These are phyloP conservation scores for Wolfiporia cocos DNA, from an alignment of 1,284 basidiomycete species.

Conservation along the genomic window DNA sequence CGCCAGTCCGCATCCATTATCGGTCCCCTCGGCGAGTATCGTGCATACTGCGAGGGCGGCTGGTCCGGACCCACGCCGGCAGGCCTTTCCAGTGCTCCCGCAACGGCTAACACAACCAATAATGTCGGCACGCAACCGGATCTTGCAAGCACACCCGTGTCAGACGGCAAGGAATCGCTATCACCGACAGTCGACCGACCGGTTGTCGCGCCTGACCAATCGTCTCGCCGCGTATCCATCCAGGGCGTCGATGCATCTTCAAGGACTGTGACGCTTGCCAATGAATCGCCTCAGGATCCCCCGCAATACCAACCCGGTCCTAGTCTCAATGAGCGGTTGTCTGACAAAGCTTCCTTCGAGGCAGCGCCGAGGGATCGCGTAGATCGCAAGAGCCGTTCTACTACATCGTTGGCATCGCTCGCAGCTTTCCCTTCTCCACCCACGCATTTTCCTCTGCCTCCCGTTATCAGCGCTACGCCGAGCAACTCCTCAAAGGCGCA, in stretches of 20 bases:
- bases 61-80: conserved; percentile 56
- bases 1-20: conserved; percentile 58
- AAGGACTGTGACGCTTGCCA: conserved; percentile 16
- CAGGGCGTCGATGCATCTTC: conserved; percentile 11
- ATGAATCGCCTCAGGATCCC: conserved; percentile 14
- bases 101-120: not conserved
- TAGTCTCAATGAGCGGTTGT: conserved; percentile 3
- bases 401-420: conserved; percentile 47
- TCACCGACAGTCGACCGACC: conserved; percentile 12
- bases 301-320: conserved; percentile 19
- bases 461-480: conserved; percentile 28
- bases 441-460: conserved; percentile 60
- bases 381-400: conserved; percentile 5
- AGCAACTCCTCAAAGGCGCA: no score
- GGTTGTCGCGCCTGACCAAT: conserved; percentile 21
- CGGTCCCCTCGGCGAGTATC: conserved; percentile 65
- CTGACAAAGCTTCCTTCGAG: conserved; percentile 1
- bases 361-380: conserved; percentile 1
- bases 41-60: conserved; percentile 65
- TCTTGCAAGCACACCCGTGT: not conserved
- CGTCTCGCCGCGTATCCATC: conserved; percentile 17
- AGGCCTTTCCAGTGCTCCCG: conserved; percentile 37
- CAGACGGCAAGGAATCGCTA: conserved; percentile 1
- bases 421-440: conserved; percentile 69
- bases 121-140: not conserved